Base-by-base conservation (phyloP, 1,284 basidiomycete species). In the Cryptococcus depauperatus region DNA sequence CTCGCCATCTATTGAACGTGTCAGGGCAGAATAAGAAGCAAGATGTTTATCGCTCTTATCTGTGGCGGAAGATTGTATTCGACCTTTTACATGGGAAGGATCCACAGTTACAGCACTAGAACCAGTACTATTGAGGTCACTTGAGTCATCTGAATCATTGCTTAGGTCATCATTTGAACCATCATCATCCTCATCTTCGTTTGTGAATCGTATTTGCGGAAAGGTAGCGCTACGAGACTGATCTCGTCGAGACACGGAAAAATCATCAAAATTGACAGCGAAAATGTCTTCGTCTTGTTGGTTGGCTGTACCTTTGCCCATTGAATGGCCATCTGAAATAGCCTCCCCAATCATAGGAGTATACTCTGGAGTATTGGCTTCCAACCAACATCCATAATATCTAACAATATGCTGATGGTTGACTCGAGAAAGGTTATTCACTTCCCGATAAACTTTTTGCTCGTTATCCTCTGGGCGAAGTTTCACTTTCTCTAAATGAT, bases 371-470 rank as follows among this genome's bases (percentile, higher is more conserved):
- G 57, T 61, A 16, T 55, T 58, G 3, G 56, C 57, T 43, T 72
- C 70, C 13, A 70, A 55, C 69, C 69, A 72, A 32, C 69, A 69
- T 6, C 51, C 52, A 34, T 59, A 64, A 46, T 92, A 96, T 34
- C 91, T 80, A 16, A 95, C 91, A 52, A 97, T 87, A 69, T 85
- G 86, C 10, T 84, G 81, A 66, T 96, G 90, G 38, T 83, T 85
- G 18, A 95, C 78, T 30, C 84, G 76, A 52, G 86, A 90, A 16
- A 96, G 74, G 0, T 87, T 85, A 54, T 87, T 87, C 42, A 96
- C 89, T 69, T 96, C 91, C 9, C 92, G 79, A 61, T 90, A 84
- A 46, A 95, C 91, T 67, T 84, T 87, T 43, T 78, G 80, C 61
- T 92, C 88, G 50, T 82, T 84, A 52, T 88, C 84, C 35, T 77